Conservation (phyloP, 1,139 yeast species). For the Suzukiozyma palmioleophila region DNA sequence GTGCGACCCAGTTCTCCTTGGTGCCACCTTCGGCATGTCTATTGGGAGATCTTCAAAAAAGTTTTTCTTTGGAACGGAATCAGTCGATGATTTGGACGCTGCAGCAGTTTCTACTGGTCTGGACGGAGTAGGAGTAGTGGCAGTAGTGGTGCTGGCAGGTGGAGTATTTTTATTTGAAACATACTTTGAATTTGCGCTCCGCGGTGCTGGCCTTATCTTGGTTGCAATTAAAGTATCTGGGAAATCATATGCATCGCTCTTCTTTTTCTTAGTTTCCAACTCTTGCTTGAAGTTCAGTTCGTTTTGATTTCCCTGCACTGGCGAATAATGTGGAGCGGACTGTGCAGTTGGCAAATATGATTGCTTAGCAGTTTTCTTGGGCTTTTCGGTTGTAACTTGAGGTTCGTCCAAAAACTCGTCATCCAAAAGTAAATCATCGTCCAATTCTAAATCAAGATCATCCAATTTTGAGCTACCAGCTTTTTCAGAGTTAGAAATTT, state of each 20-base stretch:
- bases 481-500: not conserved
- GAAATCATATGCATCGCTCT: conserved; percentile 75
- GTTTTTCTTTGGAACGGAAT: conserved; percentile 19
- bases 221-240: conserved; percentile 58
- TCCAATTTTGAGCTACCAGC: conserved; percentile 8
- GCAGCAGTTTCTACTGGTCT: conserved; percentile 7
- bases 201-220: conserved; percentile 30
- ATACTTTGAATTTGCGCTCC: conserved; percentile 21
- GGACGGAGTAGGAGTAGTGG: conserved; percentile 10
- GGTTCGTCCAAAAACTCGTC: conserved; percentile 10
- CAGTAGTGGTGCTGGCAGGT: conserved; percentile 12
- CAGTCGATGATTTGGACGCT: conserved; percentile 4
- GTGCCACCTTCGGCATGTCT: conserved; percentile 17
- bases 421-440: conserved; percentile 15
- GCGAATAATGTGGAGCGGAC: conserved; percentile 4
- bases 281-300: conserved; percentile 16
- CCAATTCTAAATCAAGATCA: conserved; percentile 10
- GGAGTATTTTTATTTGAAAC: conserved; percentile 16
- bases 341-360: conserved; percentile 7
- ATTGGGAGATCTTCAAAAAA: conserved; percentile 57
- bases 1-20: conserved; percentile 28
- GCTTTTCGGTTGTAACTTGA: not conserved
- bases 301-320: conserved; percentile 2
- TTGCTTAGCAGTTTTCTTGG: conserved; percentile 6
- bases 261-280: conserved; percentile 46